Conservation (phyloP, 192 early-diverging fungal genomes). For the Backusella sp. region DNA sequence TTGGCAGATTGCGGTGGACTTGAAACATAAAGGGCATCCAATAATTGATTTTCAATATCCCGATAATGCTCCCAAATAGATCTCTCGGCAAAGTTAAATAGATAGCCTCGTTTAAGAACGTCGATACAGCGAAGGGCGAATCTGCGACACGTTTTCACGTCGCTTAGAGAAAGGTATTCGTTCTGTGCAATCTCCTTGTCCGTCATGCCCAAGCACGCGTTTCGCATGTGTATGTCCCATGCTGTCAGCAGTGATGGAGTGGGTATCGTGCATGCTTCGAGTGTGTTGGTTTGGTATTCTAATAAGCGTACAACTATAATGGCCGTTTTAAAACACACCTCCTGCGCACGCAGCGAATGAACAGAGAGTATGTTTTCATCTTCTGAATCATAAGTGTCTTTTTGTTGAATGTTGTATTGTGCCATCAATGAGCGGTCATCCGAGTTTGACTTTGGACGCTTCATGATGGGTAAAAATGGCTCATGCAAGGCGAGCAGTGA, state of each 20-base stretch:
- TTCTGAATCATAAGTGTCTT: background rate
- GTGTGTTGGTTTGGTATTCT: slow-evolving; percentile 13
- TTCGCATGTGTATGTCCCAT: slow-evolving; percentile 25
- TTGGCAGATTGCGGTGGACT: background rate
- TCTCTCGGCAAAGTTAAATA: slow-evolving; percentile 20
- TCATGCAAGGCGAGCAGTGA: slow-evolving; percentile 14
- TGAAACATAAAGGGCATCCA: background rate
- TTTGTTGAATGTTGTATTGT: background rate
- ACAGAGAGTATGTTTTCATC: background rate
- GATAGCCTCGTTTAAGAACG: slow-evolving; percentile 12
- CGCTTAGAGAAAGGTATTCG: background rate
- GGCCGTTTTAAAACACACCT: slow-evolving; percentile 13
- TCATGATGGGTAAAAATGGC: slow-evolving; percentile 11
- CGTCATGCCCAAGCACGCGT: slow-evolving; percentile 16
- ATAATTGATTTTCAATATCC: slow-evolving; percentile 18
- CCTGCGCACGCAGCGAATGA: slow-evolving; percentile 19
- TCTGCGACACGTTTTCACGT: background rate
- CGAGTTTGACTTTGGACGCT: background rate
- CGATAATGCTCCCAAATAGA: slow-evolving; percentile 23
- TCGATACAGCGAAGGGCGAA: slow-evolving; percentile 18
- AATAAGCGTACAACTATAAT: slow-evolving; percentile 15
- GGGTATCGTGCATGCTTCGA: slow-evolving; percentile 13
- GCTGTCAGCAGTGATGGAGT: slow-evolving; percentile 6
- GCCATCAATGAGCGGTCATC: background rate
- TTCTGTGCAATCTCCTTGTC: background rate